These are phyloP conservation scores for Coemansia biformis DNA, from an alignment of 192 early-diverging fungal species.

Conservation along the genomic window DNA sequence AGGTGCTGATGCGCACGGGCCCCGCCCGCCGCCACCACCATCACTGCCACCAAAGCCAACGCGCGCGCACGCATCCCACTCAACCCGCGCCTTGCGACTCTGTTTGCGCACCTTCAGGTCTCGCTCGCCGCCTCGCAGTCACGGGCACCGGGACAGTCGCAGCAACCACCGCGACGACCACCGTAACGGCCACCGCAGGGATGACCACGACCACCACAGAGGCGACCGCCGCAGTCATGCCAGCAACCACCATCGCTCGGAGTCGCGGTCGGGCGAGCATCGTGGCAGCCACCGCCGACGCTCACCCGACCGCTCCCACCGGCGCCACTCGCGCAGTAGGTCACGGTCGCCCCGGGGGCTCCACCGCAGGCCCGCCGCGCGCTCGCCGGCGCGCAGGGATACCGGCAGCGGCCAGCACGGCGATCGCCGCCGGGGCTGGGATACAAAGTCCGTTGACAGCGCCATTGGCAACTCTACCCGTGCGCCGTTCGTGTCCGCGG, in stretches of 20 bases:
- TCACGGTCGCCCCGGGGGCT: conserved; percentile 8
- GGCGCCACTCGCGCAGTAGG: conserved; percentile 20
- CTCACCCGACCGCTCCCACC: conserved; percentile 2
- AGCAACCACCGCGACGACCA: not conserved
- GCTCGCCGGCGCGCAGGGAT: conserved; percentile 5
- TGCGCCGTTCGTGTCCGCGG: too few relatives aligned
- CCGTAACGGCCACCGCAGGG: not conserved
- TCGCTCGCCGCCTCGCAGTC: conserved; percentile 15
- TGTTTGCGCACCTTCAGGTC: conserved; percentile 12
- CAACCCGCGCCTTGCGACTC: too few relatives aligned
- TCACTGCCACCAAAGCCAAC: not conserved
- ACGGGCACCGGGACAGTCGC: conserved; percentile 9
- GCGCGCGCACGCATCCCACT: not conserved
- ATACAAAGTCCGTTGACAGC: conserved; percentile 8
- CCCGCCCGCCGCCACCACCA: too few relatives aligned
- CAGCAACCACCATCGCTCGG: conserved; percentile 4
- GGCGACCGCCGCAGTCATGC: not conserved
- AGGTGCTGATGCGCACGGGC: too few relatives aligned
- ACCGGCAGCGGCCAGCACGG: conserved; percentile 4
- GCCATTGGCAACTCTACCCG: conserved; percentile 10
- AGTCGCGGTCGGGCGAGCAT: not conserved
- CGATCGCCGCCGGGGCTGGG: not conserved
- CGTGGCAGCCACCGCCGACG: conserved; percentile 12
- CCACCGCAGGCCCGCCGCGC: conserved; percentile 9
- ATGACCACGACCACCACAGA: not conserved